Conservation (phyloP, 2,329 filamentous ascomycete species). For the Apiospora pterosperma region DNA sequence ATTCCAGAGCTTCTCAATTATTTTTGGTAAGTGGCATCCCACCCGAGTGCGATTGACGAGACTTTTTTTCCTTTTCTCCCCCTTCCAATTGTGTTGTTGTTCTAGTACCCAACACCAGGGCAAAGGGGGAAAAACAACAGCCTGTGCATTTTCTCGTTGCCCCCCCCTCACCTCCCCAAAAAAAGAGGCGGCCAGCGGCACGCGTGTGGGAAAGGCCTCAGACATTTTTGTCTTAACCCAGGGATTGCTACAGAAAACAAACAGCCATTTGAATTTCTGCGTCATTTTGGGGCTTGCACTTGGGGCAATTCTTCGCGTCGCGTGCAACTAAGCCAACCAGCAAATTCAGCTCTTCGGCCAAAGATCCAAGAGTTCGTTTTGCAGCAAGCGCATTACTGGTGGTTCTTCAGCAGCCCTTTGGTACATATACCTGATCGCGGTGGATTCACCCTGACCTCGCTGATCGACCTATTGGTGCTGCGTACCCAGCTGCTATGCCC, state of each 20-base stretch:
- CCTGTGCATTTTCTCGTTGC: not conserved
- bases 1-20: not conserved
- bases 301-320: slow-evolving; percentile 2
- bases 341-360: not conserved
- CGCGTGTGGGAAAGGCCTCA: not conserved
- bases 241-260: slow-evolving; percentile 2
- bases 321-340: not conserved
- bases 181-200: not conserved
- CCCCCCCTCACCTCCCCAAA: too few relatives aligned
- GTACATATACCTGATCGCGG: not conserved
- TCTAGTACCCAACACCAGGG: not conserved
- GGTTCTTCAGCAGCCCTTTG: not conserved
- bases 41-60: not conserved
- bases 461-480: not conserved
- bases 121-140: not conserved
- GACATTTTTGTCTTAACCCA: slow-evolving; percentile 1
- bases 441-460: not conserved
- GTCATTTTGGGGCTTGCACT: slow-evolving; percentile 2
- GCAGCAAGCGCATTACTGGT: not conserved
- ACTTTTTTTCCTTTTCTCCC: not conserved
- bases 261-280: slow-evolving; percentile 2
- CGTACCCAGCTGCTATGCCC: not conserved
- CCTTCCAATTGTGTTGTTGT: not conserved
- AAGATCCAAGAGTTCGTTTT: not conserved
- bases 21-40: not conserved